These are phyloP conservation scores for Globisporangium lucens DNA, from an alignment of 352 stramenopile genomes.

Conservation along the genomic window DNA sequence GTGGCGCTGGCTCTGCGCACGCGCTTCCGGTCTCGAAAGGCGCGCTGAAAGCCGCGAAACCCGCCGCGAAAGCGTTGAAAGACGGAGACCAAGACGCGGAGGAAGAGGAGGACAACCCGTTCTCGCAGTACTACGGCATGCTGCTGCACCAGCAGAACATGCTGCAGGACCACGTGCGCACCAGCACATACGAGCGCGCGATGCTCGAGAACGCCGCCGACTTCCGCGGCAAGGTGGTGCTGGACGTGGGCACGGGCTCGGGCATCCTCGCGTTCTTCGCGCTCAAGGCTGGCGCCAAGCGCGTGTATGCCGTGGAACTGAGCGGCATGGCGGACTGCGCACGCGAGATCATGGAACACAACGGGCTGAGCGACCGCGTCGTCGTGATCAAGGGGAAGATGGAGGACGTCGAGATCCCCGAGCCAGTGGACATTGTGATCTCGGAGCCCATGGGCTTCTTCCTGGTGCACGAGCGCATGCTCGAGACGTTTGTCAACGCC, in stretches of 20 bases:
- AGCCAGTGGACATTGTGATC: conserved; percentile 98
- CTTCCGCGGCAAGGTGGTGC: conserved; percentile 97
- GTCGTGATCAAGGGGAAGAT: conserved; percentile 97
- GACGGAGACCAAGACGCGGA: conserved; percentile 11
- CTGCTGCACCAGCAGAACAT: conserved; percentile 99
- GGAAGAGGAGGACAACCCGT: conserved; percentile 84
- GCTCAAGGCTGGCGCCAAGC: conserved; percentile 94
- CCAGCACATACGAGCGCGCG: conserved; percentile 97
- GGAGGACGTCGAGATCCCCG: conserved; percentile 95
- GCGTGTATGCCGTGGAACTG: conserved; percentile 94
- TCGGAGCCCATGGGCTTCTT: conserved; percentile 99
- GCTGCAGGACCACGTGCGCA: conserved; percentile 98
- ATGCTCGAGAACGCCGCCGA: conserved; percentile 95
- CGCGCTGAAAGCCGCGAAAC: background rate
- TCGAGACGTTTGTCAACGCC: conserved; percentile 96
- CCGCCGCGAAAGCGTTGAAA: background rate
- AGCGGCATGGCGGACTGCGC: conserved; percentile 98
- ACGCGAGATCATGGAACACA: conserved; percentile 90
- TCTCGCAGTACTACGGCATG: conserved; percentile 94
- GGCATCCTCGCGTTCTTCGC: conserved; percentile 99
- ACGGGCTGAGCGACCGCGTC: conserved; percentile 95
- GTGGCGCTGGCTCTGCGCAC: background rate
- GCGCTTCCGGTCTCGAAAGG: background rate
- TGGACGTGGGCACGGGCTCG: conserved; percentile 98
- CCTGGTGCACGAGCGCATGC: conserved; percentile 98